Base-by-base conservation (phyloP, 1,139 yeast genomes). In the Candida sp. region DNA sequence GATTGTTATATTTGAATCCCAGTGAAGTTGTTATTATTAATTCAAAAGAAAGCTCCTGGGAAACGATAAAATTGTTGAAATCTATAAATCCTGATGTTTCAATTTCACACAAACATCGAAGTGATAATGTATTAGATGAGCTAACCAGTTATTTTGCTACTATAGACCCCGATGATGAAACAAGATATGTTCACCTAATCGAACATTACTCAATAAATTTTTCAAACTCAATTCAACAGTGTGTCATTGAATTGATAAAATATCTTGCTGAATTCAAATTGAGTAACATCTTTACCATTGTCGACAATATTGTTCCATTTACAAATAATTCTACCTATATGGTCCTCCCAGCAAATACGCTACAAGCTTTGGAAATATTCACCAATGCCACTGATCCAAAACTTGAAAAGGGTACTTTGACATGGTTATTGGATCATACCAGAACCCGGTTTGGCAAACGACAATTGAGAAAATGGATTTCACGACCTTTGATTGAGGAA, bases 381-480 rank as follows among this genome's bases (percentile, higher is more conserved):
- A 69, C 69, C 34, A 87, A 87, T 54, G 66, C 74, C 2, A 80
- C 93, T 0, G 81, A 82, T 49, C 59, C 64, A 12, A 62, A 65
- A 15, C 66, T 75, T 1, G 69, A 67, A 5, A 30, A 27, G 22
- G 98, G 97, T 0, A 81, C 97, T 0, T 64, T 93, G 15, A 63
- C 87, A 12, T 86, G 93, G 89, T 67, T 88, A 2, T 57, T 93
- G 49, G 87, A 91, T 59, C 91, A 85, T 49, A 87, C 98, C 0
- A 67, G 81, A 36, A 88, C 97, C 0, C 72, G 75, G 29, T 86
- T 84, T 63, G 99, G 99, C 0, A 76, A 72, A 41, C 64, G 97
- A 43, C 55, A 79, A 46, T 60, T 93, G 19, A 72, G 73, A 30
- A 70, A 75, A 40, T 93, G 99, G 99, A 66, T 91, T 0, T 73